Evolutionary conservation across 768 basidiomycete species (phyloP).

Genomic region (Tylopilus cervinicoccineus): DNA sequence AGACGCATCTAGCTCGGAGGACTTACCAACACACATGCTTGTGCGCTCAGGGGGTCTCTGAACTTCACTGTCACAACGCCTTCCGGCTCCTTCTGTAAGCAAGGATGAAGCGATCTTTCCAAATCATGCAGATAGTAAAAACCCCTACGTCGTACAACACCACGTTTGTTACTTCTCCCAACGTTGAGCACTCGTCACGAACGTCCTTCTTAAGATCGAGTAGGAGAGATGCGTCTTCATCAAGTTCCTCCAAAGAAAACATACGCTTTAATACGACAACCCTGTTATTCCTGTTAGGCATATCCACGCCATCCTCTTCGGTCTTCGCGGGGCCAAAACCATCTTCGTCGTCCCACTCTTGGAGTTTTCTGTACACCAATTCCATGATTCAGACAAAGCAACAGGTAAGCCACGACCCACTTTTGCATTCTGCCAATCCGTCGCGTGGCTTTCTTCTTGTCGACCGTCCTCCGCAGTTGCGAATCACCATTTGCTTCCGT

Average conservation of each 20-base stretch:
- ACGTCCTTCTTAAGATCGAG: slow-evolving; percentile 97
- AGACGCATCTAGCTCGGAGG: not conserved
- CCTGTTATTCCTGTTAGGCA: slow-evolving; percentile 55
- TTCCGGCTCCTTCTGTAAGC: slow-evolving; percentile 76
- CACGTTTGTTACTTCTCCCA: slow-evolving; percentile 96
- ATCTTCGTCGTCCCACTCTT: slow-evolving; percentile 93
- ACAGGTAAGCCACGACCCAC: slow-evolving; percentile 36
- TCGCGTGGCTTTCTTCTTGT: slow-evolving; percentile 73
- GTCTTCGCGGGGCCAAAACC: slow-evolving; percentile 76
- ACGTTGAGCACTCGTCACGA: slow-evolving; percentile 81
- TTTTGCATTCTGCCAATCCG: slow-evolving; percentile 85
- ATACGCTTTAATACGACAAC: slow-evolving; percentile 94
- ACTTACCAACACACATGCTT: slow-evolving; percentile 85
- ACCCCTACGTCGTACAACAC: slow-evolving; percentile 86
- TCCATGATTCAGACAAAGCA: not conserved
- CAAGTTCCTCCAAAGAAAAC: slow-evolving; percentile 85
- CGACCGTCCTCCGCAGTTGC: slow-evolving; percentile 57
- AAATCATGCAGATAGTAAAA: not conserved
- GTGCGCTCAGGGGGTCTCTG: slow-evolving; percentile 85
- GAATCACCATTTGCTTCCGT: slow-evolving; percentile 37
- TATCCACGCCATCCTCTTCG: slow-evolving; percentile 46
- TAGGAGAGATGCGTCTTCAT: slow-evolving; percentile 78
- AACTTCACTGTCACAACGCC: slow-evolving; percentile 98
- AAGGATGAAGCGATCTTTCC: slow-evolving; percentile 2
- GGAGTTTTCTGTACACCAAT: slow-evolving; percentile 64